These are phyloP conservation scores for Trichosanthes truncata DNA, from an alignment of 306 rosid genomes.

Conservation along the genomic window DNA sequence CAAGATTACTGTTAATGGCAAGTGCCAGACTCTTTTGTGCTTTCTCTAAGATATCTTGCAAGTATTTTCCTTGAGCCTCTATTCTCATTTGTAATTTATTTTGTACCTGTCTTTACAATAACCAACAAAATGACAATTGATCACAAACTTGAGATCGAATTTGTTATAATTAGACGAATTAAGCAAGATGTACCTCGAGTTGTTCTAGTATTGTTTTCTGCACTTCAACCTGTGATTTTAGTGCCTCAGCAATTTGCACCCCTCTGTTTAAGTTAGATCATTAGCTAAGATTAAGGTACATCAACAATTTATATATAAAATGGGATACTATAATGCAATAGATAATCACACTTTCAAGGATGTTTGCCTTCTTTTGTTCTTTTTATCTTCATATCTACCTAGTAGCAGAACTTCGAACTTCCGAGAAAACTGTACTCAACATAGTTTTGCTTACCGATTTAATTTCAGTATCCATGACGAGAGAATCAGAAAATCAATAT, in stretches of 20 bases:
- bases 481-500: not conserved
- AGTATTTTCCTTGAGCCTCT: conserved; percentile 85
- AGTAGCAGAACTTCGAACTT: not conserved
- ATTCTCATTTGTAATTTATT: conserved; percentile 70
- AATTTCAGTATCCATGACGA: not conserved
- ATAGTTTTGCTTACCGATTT: not conserved
- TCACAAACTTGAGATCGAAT: not conserved
- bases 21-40: conserved; percentile 60
- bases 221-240: conserved; percentile 54
- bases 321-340: not conserved
- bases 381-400: not conserved
- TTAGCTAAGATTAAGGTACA: conserved; percentile 13
- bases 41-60: conserved; percentile 70
- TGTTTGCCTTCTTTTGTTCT: not conserved
- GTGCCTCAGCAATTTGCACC: conserved; percentile 53
- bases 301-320: not conserved
- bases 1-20: conserved; percentile 30
- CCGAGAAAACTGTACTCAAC: not conserved
- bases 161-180: not conserved
- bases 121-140: not conserved
- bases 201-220: conserved; percentile 76
- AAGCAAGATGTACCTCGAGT: conserved; percentile 52
- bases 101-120: conserved; percentile 41
- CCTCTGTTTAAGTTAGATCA: conserved; percentile 28
- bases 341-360: not conserved